phyloP scores from a whole-genome alignment of 352 stramenopile genomes.

The Thraustotheca clavata region DNA sequence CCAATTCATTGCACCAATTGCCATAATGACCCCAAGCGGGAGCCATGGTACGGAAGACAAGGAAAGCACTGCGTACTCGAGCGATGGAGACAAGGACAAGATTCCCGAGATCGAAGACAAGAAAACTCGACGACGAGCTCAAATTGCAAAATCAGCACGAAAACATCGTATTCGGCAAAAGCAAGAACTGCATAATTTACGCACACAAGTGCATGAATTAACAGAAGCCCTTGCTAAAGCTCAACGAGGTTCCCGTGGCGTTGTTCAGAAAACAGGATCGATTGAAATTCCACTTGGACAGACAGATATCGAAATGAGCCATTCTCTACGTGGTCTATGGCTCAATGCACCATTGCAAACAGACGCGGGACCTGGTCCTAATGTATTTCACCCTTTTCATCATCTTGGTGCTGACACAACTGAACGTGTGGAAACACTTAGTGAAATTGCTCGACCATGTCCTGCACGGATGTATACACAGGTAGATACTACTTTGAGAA shows the following conservation, averaged over 20 bases:
- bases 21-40: neutral
- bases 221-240: neutral
- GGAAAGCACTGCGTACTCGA: slow-evolving; percentile 1
- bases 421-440: neutral
- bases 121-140: slow-evolving; percentile 61
- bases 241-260: neutral
- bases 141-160: slow-evolving; percentile 73
- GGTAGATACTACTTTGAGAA: neutral
- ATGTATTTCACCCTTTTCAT: slow-evolving; percentile 16
- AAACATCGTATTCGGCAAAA: slow-evolving; percentile 64
- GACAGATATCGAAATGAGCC: slow-evolving; percentile 1
- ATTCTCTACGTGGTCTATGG: slow-evolving; percentile 15
- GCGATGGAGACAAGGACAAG: slow-evolving; percentile 11
- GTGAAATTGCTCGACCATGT: slow-evolving; percentile 4
- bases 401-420: neutral
- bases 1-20: too few species aligned
- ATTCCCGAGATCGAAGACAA: slow-evolving; percentile 41
- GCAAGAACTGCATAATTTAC: slow-evolving; percentile 27
- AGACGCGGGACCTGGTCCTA: slow-evolving; percentile 13
- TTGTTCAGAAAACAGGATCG: neutral
- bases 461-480: slow-evolving; percentile 16
- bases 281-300: neutral
- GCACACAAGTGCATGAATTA: slow-evolving; percentile 31
- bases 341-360: slow-evolving; percentile 15
- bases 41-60: neutral